phyloP scores from a whole-genome alignment of 169 alveolate species.

The Toxoplasma gondii region DNA sequence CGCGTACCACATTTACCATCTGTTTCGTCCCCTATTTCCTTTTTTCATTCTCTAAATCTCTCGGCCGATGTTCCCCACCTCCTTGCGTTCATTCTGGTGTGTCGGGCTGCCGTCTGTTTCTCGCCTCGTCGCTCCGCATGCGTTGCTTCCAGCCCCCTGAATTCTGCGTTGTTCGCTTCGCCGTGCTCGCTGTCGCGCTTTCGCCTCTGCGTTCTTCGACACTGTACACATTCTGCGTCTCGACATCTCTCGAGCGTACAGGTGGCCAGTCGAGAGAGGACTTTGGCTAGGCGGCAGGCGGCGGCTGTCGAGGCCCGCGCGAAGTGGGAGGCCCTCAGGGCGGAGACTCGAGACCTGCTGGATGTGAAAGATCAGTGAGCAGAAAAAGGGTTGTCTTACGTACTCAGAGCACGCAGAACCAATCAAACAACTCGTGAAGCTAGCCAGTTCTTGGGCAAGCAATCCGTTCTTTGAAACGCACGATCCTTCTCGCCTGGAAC shows the following conservation, averaged over 20 bases:
- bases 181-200: too few species aligned
- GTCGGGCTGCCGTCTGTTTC: background rate
- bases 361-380: conserved; percentile 1
- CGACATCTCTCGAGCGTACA: background rate
- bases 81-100: too few species aligned
- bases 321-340: background rate
- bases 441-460: background rate
- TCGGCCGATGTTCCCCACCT: background rate
- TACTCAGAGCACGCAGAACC: background rate
- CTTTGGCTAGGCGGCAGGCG: background rate
- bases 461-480: background rate
- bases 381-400: background rate
- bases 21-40: too few species aligned
- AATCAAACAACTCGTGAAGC: background rate
- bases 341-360: background rate
- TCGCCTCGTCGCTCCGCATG: background rate
- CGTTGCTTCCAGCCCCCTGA: background rate
- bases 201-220: background rate
- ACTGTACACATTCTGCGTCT: background rate
- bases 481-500: background rate
- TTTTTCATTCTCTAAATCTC: background rate
- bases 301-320: background rate
- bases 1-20: background rate
- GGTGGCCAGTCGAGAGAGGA: conserved; percentile 9
- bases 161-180: too few species aligned